These are phyloP conservation scores for Botrytis byssoidea DNA, from an alignment of 2,329 filamentous ascomycete genomes.

Conservation along the genomic window DNA sequence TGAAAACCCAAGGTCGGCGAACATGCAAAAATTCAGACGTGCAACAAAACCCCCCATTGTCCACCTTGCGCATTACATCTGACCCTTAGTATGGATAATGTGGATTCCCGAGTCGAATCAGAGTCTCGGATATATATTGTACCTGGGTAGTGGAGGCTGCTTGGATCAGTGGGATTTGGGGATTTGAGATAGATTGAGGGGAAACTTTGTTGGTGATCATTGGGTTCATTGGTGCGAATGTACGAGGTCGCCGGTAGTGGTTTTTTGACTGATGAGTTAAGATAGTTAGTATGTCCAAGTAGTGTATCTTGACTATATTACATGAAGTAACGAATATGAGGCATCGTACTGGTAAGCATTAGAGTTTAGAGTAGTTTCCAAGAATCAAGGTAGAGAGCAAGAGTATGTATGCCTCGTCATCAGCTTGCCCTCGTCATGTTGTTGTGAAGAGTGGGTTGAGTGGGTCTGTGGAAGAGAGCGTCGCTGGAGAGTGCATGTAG, in stretches of 20 bases:
- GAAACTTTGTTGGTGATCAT: background rate
- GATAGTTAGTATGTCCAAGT: background rate
- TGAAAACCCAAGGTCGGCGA: background rate
- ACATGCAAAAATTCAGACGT: slow-evolving; percentile 6
- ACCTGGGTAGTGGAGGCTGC: background rate
- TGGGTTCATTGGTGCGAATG: background rate
- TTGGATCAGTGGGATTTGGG: background rate
- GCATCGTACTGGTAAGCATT: background rate
- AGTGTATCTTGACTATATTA: background rate
- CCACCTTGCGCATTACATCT: background rate
- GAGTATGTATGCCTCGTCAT: background rate
- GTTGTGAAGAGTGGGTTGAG: background rate
- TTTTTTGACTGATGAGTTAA: background rate
- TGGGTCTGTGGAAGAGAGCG: background rate
- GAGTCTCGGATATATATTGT: slow-evolving; percentile 1
- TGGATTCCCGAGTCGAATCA: background rate
- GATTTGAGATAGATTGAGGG: background rate
- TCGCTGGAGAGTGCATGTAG: background rate
- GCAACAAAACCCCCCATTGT: slow-evolving; percentile 1
- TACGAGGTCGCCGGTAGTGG: background rate
- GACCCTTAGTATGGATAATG: background rate
- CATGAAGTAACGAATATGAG: background rate
- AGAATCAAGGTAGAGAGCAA: background rate
- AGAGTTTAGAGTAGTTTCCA: background rate
- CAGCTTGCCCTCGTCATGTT: background rate